Base-by-base conservation (phyloP, 768 basidiomycete species). In the Leucocoprinus leucothites region DNA sequence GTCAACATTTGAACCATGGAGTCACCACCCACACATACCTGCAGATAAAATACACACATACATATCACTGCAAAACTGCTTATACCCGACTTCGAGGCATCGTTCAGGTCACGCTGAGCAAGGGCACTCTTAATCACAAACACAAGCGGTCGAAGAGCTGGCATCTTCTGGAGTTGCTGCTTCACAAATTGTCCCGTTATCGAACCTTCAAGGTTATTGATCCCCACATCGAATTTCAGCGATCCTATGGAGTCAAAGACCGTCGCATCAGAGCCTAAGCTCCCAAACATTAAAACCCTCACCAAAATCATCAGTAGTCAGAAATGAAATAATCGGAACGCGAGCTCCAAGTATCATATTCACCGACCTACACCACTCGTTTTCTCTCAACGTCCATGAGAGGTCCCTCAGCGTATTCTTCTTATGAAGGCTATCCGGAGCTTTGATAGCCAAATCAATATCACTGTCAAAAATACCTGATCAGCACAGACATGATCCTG, bases 51-150 rank as follows among this genome's bases (percentile, higher is more conserved):
- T 58, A 87, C 79, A 36, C 80, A 81, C 65, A 90, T 71, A 61
- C 80, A 82, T 24, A 82, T 80, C 40, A 85, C 70, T 9, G 79
- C 77, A 67, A 89, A 90, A 68, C 84, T 86, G 26, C 86, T 82
- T 19, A 90, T 61, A 1, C 87, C 86, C 16, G 80, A 78, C 7
- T 73, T 75, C 26, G 80, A 78, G 4, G 87, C 82, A 61, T 86
- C 82, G 63, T 87, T 85, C 66, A 89, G 76, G 7, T 71, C 69
- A 41, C 81, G 67, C 59, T 82, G 81, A 13, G 69, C 67, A 18
- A 90, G 71, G 60, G 87, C 85, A 0, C 75, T 73, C 64, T 89
- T 91, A 58, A 87, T 65, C 16, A 82, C 75, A 40, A 89, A 67
- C 3, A 87, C 74, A 42, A 91, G 72, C 9, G 82, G 79, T 21